Percentiles rank a stretch among this genome's conserved stretches.
These are phyloP conservation scores for Triticum monococcum DNA, from an alignment of 176 grass and related monocot genomes.

Conservation along the genomic window DNA sequence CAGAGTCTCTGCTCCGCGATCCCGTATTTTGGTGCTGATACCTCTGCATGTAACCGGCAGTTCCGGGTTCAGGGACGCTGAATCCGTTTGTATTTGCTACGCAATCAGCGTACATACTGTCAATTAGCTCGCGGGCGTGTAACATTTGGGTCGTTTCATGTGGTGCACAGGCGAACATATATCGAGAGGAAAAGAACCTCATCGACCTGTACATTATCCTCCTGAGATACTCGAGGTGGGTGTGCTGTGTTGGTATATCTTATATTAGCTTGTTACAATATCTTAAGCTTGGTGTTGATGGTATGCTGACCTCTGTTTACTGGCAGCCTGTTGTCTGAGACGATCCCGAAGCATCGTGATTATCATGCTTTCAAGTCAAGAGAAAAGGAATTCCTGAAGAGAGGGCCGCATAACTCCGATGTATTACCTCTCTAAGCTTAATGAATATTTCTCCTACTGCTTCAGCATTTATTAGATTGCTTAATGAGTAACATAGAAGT, in stretches of 20 bases:
- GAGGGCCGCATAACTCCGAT: conserved; percentile 47
- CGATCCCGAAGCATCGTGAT: conserved; percentile 82
- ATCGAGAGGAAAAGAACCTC: conserved; percentile 87
- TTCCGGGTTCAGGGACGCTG: not conserved
- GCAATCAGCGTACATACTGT: not conserved
- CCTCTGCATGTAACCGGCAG: not conserved
- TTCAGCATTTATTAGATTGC: not conserved
- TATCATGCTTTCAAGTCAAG: conserved; percentile 66
- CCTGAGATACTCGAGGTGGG: conserved; percentile 81
- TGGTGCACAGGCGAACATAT: conserved; percentile 64
- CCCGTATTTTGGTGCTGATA: not conserved
- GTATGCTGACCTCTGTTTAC: conserved; percentile 19
- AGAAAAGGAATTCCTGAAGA: conserved; percentile 68
- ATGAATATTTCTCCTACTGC: not conserved
- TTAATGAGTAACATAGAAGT: conserved; percentile 6
- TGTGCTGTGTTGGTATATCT: conserved; percentile 25
- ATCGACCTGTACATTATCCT: conserved; percentile 89
- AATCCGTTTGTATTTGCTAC: not conserved
- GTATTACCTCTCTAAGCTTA: conserved; percentile 24
- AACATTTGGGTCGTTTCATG: conserved; percentile 17
- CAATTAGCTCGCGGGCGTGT: not conserved
- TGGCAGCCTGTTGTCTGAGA: conserved; percentile 83
- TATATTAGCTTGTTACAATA: conserved; percentile 13
- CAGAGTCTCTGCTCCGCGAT: not conserved
- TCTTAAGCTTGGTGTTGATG: conserved; percentile 14